Base-by-base conservation (phyloP, 495 filamentous ascomycete genomes). In the Haplographium delicatum region DNA sequence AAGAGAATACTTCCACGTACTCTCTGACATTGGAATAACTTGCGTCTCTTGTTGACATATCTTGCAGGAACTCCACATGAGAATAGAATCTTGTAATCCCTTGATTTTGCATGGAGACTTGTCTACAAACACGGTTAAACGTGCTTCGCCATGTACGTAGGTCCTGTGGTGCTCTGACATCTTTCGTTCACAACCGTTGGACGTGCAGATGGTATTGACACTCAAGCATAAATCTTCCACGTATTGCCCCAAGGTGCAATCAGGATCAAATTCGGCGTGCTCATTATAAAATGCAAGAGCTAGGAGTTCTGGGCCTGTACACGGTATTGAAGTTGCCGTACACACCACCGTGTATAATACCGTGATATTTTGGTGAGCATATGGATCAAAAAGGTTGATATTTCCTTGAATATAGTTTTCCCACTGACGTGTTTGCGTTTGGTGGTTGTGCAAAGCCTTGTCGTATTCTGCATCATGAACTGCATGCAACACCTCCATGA, bases 1-100 rank as follows among this genome's bases (percentile, higher is more conserved):
- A 60, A 99, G 94, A 0, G 94, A 97, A 64, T 99, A 99, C 65
- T 94, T 97, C 90, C 91, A 99, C 2, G 89, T 95, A 62, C 77
- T 90, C 43, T 88, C 84, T 0, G 91, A 96, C 93, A 99, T 99
- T 13, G 87, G 86, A 53, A 87, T 84, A 31, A 91, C 81, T 33
- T 88, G 85, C 1, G 91, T 96, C 63, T 96, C 90, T 49, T 86
- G 85, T 24, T 84, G 82, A 61, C 94, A 97, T 15, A 88, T 74
- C 56, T 93, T 93, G 70, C 94, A 99, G 50, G 82, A 85, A 54
- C 89, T 96, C 94, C 94, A 99, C 93, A 99, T 97, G 59, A 90
- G 74, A 41, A 99, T 91, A 7, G 81, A 85, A 45, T 91, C 81
- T 55, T 88, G 73, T 56, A 88, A 67, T 1, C 85, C 85, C 37